Conservation (phyloP, 345 rosid species). For the Barbarea vulgaris region DNA sequence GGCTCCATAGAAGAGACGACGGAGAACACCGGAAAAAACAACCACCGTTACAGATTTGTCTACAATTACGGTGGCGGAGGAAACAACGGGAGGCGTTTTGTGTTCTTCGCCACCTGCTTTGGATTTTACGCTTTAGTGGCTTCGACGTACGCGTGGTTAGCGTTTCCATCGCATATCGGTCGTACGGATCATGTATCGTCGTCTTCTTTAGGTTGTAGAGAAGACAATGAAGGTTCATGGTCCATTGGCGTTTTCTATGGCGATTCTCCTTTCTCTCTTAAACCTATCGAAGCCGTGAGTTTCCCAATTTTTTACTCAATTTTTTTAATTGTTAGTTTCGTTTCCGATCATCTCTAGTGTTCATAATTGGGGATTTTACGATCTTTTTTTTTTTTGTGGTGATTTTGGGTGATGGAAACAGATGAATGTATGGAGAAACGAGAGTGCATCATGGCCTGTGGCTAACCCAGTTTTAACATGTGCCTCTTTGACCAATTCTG, state of each 20-base stretch:
- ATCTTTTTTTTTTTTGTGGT: neutral
- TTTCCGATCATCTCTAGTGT: neutral
- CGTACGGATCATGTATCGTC: conserved; percentile 43
- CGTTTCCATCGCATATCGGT: conserved; percentile 43
- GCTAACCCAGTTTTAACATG: conserved; percentile 96
- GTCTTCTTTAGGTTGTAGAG: conserved; percentile 66
- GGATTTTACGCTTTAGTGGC: conserved; percentile 67
- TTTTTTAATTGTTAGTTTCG: neutral
- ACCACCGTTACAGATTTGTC: conserved; percentile 16
- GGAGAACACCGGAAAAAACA: conserved; percentile 23
- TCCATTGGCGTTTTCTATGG: conserved; percentile 90
- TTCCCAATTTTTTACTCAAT: neutral
- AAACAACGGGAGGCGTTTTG: conserved; percentile 31
- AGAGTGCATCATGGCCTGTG: conserved; percentile 88
- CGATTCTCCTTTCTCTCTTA: conserved; percentile 81
- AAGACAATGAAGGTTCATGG: conserved; percentile 95
- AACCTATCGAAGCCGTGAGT: conserved; percentile 86
- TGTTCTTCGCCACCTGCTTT: conserved; percentile 58
- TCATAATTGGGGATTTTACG: neutral
- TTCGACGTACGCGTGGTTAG: conserved; percentile 58
- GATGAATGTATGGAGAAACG: conserved; percentile 75
- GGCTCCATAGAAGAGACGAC: conserved; percentile 34
- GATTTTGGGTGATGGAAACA: conserved; percentile 39
- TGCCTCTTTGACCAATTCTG: conserved; percentile 74
- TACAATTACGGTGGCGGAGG: conserved; percentile 26